Conservation (phyloP, 345 rosid species). For the Bruguiera parviflora region DNA sequence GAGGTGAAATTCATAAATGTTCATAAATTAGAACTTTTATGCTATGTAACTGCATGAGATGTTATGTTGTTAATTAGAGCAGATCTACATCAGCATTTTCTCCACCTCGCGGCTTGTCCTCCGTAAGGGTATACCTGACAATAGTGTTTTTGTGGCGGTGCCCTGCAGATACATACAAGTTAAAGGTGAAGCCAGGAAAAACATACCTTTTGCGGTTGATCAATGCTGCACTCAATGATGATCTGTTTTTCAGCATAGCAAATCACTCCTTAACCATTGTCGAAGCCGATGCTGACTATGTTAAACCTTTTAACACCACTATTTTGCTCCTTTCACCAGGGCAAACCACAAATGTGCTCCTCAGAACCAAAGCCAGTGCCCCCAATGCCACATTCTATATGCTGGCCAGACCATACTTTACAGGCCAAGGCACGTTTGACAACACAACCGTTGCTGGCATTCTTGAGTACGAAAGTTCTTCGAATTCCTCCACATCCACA, state of each 20-base stretch:
- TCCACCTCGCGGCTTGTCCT: background rate
- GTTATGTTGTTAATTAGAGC: too few species aligned
- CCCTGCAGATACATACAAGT: constrained; percentile 55
- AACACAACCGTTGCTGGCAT: constrained; percentile 63
- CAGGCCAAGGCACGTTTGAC: constrained; percentile 61
- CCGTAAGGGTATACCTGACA: background rate
- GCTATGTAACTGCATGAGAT: too few species aligned
- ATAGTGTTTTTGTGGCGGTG: background rate
- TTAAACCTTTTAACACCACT: constrained; percentile 65
- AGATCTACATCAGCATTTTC: background rate
- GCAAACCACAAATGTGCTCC: constrained; percentile 69
- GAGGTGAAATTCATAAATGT: too few species aligned
- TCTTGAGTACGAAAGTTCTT: constrained; percentile 45
- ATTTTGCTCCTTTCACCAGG: constrained; percentile 51
- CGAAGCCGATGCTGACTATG: constrained; percentile 72
- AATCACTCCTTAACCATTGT: constrained; percentile 61
- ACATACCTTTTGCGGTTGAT: constrained; percentile 65
- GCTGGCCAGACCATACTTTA: constrained; percentile 67
- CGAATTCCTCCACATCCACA: constrained; percentile 5
- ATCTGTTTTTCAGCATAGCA: constrained; percentile 73
- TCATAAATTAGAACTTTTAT: too few species aligned
- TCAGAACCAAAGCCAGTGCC: constrained; percentile 48
- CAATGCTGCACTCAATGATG: constrained; percentile 76
- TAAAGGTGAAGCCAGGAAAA: constrained; percentile 62
- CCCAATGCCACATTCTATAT: constrained; percentile 57